Evolutionary conservation across 2,329 filamentous ascomycete species (phyloP).

Genomic region (Talaromyces sp.): DNA sequence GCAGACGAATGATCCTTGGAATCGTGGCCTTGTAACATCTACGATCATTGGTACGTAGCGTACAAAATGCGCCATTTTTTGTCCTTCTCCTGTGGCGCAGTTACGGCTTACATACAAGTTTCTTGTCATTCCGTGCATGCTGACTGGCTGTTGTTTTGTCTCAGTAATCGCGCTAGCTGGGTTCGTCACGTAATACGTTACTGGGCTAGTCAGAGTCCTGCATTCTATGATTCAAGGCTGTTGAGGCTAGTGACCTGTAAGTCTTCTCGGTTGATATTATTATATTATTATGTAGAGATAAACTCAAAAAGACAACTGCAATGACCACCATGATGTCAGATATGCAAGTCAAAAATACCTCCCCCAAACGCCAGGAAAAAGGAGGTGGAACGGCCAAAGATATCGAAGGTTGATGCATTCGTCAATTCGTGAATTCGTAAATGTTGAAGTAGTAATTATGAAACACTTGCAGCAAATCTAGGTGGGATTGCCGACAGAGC

Average conservation of each 20-base stretch:
- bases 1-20: not conserved
- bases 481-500: not conserved
- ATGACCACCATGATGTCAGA: not conserved
- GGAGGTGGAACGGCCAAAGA: not conserved
- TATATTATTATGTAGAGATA: not conserved
- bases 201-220: not conserved
- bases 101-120: slow-evolving; percentile 18
- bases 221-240: no score
- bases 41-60: not conserved
- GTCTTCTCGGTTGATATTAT: no score
- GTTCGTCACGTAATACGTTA: not conserved
- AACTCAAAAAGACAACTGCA: not conserved
- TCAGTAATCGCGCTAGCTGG: not conserved
- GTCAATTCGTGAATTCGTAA: slow-evolving; percentile 14
- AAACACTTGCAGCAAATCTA: not conserved
- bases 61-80: not conserved
- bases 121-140: not conserved
- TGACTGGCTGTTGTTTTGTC: not conserved
- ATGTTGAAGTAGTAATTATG: slow-evolving; percentile 35
- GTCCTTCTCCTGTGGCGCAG: slow-evolving; percentile 25
- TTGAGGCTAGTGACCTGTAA: no score
- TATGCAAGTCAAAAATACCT: not conserved
- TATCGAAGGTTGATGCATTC: not conserved
- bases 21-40: not conserved
- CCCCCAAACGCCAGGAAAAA: not conserved